A percentile compares a stretch with the other conserved stretches of the same genome.
phyloP scores from a whole-genome alignment of 2,329 filamentous ascomycete genomes.

The Xylariaceae sp. region DNA sequence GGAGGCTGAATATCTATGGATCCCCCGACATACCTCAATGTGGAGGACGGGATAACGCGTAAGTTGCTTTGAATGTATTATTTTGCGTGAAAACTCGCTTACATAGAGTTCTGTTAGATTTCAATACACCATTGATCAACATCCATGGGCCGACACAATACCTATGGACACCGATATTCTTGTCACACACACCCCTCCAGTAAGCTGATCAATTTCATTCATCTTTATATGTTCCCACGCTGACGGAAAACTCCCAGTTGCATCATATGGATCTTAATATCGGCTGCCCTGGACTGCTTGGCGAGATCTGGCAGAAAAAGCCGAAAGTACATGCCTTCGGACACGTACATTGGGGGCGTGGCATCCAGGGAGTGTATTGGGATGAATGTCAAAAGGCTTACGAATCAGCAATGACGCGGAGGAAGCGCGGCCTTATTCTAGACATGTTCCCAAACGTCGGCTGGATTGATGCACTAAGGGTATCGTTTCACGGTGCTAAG shows the following conservation, averaged over 20 bases:
- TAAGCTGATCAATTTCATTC: slow-evolving; percentile 28
- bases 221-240: not conserved
- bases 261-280: slow-evolving; percentile 66
- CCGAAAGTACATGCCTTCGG: slow-evolving; percentile 80
- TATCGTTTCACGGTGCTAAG: slow-evolving; percentile 44
- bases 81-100: not conserved
- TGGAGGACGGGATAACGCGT: slow-evolving; percentile 66
- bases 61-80: slow-evolving; percentile 5
- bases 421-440: slow-evolving; percentile 39
- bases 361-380: slow-evolving; percentile 67
- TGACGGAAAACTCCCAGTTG: slow-evolving; percentile 38
- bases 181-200: slow-evolving; percentile 76
- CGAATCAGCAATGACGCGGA: slow-evolving; percentile 56
- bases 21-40: slow-evolving; percentile 75
- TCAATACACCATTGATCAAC: slow-evolving; percentile 62
- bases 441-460: slow-evolving; percentile 43
- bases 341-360: slow-evolving; percentile 75
- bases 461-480: slow-evolving; percentile 44
- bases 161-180: slow-evolving; percentile 72
- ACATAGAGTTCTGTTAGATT: slow-evolving; percentile 47
- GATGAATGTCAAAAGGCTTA: slow-evolving; percentile 69
- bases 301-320: slow-evolving; percentile 69
- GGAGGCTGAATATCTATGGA: slow-evolving; percentile 70
- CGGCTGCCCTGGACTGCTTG: slow-evolving; percentile 67
- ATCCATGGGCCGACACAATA: slow-evolving; percentile 70